These are phyloP conservation scores for Colletotrichum zoysiae DNA, from an alignment of 2,329 filamentous ascomycete species.

Conservation along the genomic window DNA sequence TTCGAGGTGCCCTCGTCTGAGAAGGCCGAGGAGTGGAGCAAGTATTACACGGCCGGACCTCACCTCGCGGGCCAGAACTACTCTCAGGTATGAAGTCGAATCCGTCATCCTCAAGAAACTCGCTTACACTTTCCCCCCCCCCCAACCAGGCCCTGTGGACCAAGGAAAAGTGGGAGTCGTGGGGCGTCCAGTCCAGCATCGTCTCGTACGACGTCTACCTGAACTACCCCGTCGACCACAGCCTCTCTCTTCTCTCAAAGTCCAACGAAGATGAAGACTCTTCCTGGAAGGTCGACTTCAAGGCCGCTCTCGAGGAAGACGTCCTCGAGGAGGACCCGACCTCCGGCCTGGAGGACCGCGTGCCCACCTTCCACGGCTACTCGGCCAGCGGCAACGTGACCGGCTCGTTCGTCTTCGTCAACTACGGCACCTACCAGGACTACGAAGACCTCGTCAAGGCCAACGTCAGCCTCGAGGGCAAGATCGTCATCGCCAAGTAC, in stretches of 20 bases:
- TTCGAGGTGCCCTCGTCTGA: constrained; percentile 69
- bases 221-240: constrained; percentile 81
- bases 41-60: constrained; percentile 81
- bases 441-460: constrained; percentile 84
- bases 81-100: constrained; percentile 65
- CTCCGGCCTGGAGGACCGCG: constrained; percentile 75
- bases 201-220: constrained; percentile 81
- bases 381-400: constrained; percentile 94
- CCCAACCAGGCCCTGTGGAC: constrained; percentile 77
- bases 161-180: constrained; percentile 77
- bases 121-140: constrained; percentile 32
- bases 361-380: constrained; percentile 96
- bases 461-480: constrained; percentile 82
- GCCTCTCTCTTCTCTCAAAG: constrained; percentile 74
- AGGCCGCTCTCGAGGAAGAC: constrained; percentile 87
- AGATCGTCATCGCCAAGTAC: constrained; percentile 89
- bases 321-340: constrained; percentile 86
- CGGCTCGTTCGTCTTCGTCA: constrained; percentile 86
- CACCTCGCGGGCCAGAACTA: constrained; percentile 84
- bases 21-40: constrained; percentile 77
- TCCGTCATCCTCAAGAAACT: not conserved
- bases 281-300: constrained; percentile 75
- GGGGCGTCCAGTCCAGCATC: constrained; percentile 74
- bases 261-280: constrained; percentile 46
- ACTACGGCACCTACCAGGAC: constrained; percentile 89